Base-by-base conservation (phyloP, 441 rosid species). In the Gossypium davidsonii region DNA sequence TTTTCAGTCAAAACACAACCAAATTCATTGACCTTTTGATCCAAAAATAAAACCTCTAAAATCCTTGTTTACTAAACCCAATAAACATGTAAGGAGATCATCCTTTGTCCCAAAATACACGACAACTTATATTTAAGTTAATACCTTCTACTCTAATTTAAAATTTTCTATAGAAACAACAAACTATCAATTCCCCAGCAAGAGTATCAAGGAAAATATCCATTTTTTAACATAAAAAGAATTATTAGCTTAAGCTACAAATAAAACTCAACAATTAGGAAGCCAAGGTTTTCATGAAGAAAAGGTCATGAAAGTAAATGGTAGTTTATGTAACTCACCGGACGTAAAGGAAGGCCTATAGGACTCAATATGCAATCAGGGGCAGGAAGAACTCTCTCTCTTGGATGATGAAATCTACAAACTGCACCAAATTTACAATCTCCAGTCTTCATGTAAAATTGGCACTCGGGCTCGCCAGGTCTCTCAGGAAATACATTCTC, bases 401-500 rank as follows among this genome's bases (percentile, higher is more conserved):
- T 89, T 73, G 99, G 99, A 78, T 96, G 99, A 83, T 96, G 97
- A 78, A 90, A 96, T 69, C 85, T 88, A 80, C 99, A 96, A 67
- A 91, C 98, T 46, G 97, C 91, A 75, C 99, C 99, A 76, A 91
- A 96, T 80, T 93, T 96, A 82, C 99, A 96, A 78, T 91, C 98
- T 42, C 98, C 99, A 42, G 98, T 95, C 86, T 95, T 93, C 93
- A 95, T 85, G 86, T 95, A 95, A 86, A 91, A 96, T 81, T 91
- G 92, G 72, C 99, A 96, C 76, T 96, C 98, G 0, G 92, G 94
- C 76, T 93, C 97, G 77, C 96, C 97, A 0, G 98, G 99, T 89
- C 99, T 89, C 85, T 96, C 97, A 1, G 99, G 99, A 83, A 96
- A 93, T 21, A 93, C 88, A 76, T 84, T 91, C 65, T 89, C 97